Evolutionary conservation across 805 yeast species (phyloP), one percentile per base, ranked within the genome.

Genomic region (Saturnispora galanensis): DNA sequence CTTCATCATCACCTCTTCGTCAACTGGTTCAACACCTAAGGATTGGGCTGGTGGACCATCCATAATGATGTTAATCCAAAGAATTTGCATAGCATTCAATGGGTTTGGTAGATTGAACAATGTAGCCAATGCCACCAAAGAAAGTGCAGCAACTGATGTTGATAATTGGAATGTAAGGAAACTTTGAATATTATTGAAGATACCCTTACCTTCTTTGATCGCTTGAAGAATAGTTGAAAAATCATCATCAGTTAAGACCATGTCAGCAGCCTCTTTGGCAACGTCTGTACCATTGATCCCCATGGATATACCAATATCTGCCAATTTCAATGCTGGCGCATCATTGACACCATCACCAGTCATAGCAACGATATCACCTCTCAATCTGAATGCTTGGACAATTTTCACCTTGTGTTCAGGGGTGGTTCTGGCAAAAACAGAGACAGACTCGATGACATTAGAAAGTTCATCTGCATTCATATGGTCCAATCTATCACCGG

Each of bases 11-110:
- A 90, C 96, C 60, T 84, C 95, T 50, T 84, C 88, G 58, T 90
- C 97, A 11, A 90, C 97, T 1, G 96, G 95, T 65, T 90, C 98
- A 30, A 93, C 97, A 47, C 98, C 98, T 37, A 90, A 69, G 0
- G 95, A 84, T 67, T 90, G 98, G 1, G 97, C 97, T 4, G 98
- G 98, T 10, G 98, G 98, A 1, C 98, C 98, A 67, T 90, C 98
- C 98, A 90, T 90, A 47, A 90, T 72, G 50, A 90, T 93, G 62
- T 90, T 90, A 61, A 90, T 90, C 97, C 97, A 90, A 56, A 90
- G 69, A 55, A 90, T 93, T 69, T 93, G 97, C 98, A 90, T 90
- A 28, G 98, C 96, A 60, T 90, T 90, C 55, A 90, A 73, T 10
- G 98, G 98, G 55, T 87, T 89, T 41, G 96, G 96, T 48, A 90